Conservation (phyloP, 2,329 filamentous ascomycete species). For the Trichoderma koningiopsis region DNA sequence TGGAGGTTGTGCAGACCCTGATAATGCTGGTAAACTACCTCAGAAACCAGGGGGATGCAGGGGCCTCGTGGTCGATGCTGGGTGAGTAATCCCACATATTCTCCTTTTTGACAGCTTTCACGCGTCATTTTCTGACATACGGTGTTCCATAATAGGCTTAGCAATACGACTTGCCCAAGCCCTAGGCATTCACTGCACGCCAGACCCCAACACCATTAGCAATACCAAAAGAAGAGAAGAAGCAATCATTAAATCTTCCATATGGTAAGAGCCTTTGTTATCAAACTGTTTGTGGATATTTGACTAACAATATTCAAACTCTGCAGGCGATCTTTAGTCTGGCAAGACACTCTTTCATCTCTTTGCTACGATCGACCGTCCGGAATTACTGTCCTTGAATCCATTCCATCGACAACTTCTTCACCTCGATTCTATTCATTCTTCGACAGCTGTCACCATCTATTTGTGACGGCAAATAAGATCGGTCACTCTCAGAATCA, state of each 20-base stretch:
- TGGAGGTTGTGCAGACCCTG: slow-evolving; percentile 11
- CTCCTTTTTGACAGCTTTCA: background rate
- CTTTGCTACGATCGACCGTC: slow-evolving; percentile 15
- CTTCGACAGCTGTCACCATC: slow-evolving; percentile 4
- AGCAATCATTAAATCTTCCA: background rate
- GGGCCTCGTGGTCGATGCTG: slow-evolving; percentile 17
- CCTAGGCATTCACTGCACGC: slow-evolving; percentile 8
- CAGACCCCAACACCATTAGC: slow-evolving; percentile 3
- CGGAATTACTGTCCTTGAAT: slow-evolving; percentile 17
- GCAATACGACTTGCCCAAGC: slow-evolving; percentile 17
- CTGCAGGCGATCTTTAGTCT: slow-evolving; percentile 8
- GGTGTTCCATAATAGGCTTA: slow-evolving; percentile 1
- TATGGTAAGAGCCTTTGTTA: background rate
- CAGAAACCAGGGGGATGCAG: slow-evolving; percentile 16
- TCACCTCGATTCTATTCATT: slow-evolving; percentile 11
- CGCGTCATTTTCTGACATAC: slow-evolving; percentile 9
- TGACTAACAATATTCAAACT: background rate
- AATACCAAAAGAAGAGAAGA: background rate
- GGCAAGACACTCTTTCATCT: slow-evolving; percentile 17
- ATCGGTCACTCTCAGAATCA: background rate
- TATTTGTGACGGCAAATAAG: slow-evolving; percentile 17
- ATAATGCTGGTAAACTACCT: slow-evolving; percentile 17
- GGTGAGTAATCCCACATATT: slow-evolving; percentile 9
- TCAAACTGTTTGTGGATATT: background rate
- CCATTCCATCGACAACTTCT: background rate